Conservation (phyloP, 23 red algal species). For the Cyanidiococcus yangmingshanensis region DNA sequence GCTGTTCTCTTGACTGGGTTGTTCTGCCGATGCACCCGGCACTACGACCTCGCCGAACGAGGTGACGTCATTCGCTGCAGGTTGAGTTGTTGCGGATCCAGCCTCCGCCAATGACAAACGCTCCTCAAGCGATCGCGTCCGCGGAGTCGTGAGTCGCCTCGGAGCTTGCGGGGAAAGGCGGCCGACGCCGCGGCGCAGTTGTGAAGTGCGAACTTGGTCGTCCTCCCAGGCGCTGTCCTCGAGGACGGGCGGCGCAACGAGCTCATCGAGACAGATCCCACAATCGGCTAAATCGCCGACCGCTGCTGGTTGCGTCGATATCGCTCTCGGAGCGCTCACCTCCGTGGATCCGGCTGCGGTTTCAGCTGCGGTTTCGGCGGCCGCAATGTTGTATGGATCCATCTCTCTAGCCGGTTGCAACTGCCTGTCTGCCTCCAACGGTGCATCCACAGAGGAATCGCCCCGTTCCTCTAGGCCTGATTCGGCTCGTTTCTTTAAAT, state of each 20-base stretch:
- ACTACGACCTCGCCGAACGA: no score
- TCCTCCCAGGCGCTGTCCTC: conserved; percentile 7
- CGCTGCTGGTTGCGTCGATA: not conserved
- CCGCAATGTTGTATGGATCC: not conserved
- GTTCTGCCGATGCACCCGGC: no score
- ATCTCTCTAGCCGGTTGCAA: no score
- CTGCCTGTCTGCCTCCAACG: not conserved
- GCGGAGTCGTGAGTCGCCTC: not conserved
- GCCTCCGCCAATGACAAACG: no score
- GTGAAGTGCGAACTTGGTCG: not conserved
- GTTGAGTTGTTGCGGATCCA: no score
- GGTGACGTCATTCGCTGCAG: no score
- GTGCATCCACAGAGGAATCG: not conserved
- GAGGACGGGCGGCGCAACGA: not conserved
- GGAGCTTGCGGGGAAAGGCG: not conserved
- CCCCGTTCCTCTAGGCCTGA: not conserved
- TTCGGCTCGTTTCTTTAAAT: conserved; percentile 1
- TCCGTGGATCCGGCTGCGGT: not conserved
- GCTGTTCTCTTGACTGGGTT: no score
- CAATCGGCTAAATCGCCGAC: conserved; percentile 1
- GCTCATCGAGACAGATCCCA: conserved; percentile 17
- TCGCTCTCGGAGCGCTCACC: not conserved
- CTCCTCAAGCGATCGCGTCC: not conserved
- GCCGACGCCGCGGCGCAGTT: not conserved
- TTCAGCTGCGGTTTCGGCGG: not conserved